phyloP scores from a whole-genome alignment of 768 basidiomycete species.

The Nidularia pulvinata region DNA sequence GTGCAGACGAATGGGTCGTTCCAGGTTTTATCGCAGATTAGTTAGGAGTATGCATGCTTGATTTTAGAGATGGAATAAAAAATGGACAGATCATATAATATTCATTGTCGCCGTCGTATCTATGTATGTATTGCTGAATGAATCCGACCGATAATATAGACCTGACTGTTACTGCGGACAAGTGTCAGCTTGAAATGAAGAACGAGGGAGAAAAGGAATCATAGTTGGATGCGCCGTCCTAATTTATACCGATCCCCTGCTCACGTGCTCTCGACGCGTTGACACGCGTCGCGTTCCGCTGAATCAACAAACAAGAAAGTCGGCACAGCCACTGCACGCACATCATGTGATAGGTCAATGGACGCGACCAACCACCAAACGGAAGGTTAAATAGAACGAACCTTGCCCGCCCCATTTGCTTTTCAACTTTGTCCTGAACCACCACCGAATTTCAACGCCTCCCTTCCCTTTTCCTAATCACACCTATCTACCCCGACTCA shows the following conservation, averaged over 20 bases:
- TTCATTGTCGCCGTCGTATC: too few relatives aligned
- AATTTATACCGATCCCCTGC: neutral
- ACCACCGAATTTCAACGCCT: constrained; percentile 3
- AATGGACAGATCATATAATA: too few relatives aligned
- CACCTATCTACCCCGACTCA: constrained; percentile 3
- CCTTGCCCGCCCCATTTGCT: constrained; percentile 5
- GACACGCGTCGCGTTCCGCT: constrained; percentile 8
- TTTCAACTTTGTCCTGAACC: constrained; percentile 15
- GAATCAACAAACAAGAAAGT: constrained; percentile 38
- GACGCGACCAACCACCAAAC: too few relatives aligned
- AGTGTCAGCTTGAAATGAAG: too few relatives aligned
- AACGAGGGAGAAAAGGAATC: too few relatives aligned
- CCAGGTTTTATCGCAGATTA: constrained; percentile 1
- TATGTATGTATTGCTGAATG: too few relatives aligned
- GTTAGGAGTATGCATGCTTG: too few relatives aligned
- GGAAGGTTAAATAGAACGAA: constrained; percentile 31
- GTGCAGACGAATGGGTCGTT: constrained; percentile 75
- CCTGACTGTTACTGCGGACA: too few relatives aligned
- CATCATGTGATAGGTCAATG: neutral
- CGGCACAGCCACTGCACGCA: constrained; percentile 33
- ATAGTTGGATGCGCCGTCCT: too few relatives aligned
- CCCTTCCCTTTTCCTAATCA: neutral
- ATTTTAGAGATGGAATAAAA: neutral
- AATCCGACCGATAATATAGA: too few relatives aligned
- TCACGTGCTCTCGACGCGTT: constrained; percentile 15